Base-by-base conservation (phyloP, 345 rosid genomes). In the Lenwebbia sp. region DNA sequence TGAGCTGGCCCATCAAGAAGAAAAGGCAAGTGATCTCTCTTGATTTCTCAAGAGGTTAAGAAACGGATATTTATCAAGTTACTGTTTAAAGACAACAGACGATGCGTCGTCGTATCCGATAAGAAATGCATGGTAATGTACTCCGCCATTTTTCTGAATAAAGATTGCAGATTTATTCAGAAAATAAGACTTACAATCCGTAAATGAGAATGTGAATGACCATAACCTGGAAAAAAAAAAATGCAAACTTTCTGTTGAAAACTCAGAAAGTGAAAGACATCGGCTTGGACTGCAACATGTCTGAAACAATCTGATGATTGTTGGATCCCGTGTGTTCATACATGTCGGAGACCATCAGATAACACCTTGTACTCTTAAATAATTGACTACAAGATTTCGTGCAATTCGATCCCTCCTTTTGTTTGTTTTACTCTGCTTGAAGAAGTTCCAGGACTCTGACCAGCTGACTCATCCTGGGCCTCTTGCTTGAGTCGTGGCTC, bases 381-480 rank as follows among this genome's bases (percentile, higher is more conserved):
- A 70, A 0, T 70, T 37, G 78, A 37, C 78, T 70, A 37, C 78
- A 70, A 70, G 78, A 10, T 19, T 70, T 13, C 26, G 15, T 15
- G 40, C 40, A 4, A 56, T 56, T 25, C 60, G n/a, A 23, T 56
- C 60, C n/a, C n/a, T 25, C 3, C n/a, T n/a, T 10, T 10, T 13
- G 52, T 14, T 56, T 4, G 28, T 50, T 83, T 74, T 53, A 51
- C 54, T 85, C 17, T 1, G 58, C 87, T 53, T 78, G 96, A 47
- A 94, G 88, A 4, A 94, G 89, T 85, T 95, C 96, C 87, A 95
- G 84, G 30, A 92, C 84, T 53, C 89, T 89, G 78, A 96, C 95
- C 52, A 95, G 96, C 30, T 86, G 87, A 13, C 90, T 86, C 98
- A 95, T 96, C 14, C 89, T 85, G 54, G 98, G 99, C 88, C 98